Evolutionary conservation across 306 rosid genomes (phyloP), one percentile per base, ranked within the genome.

Genomic region (Cucurbita argyrosperma): DNA sequence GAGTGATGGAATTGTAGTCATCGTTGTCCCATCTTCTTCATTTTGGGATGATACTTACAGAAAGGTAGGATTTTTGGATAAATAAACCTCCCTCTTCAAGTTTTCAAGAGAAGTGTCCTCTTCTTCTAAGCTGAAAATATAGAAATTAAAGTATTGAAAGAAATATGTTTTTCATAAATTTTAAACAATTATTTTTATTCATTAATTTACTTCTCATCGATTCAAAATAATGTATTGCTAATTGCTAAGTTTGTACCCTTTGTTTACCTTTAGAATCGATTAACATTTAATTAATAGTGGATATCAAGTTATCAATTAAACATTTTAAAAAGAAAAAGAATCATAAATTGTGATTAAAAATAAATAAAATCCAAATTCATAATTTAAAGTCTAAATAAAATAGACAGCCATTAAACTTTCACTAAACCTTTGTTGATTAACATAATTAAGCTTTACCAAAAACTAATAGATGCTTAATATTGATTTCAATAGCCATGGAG

Each of bases 1-100:
- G 18, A 46, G 72, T 43, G 56, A 21, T 21, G 72, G 15, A 18
- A 45, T 67, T 67, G 40, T 12, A 43, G 56, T 6, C 72, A 67
- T 67, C 40, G 72, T 55, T 67, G 72, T 46, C 39, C 38, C 21
- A 67, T 67, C 72, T 67, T 67, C 72, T 67, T 46, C 72, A 67
- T 10, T 45, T 21, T 67, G 40, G 19, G 15, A 43, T 67, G 19
- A 67, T 50, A 5, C 7, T 50, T 30, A 30, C 3, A 30, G 35
- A 30, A 39, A 39, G 9, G 1, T 63, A 4, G 1, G 1, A 12
- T 4, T 39, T 63, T 66, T 43, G 9, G 72, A 66, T 66, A 43
- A 66, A 66, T 43, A n/a, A n/a, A 43, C 54, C 38, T 7, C 9
- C 9, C 23, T 56, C 14, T 13, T 15, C 26, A 38, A 3, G 1